Evolutionary conservation across 1,284 basidiomycete genomes (phyloP), one percentile per base, ranked within the genome.

Genomic region (Trichosporon sp.): DNA sequence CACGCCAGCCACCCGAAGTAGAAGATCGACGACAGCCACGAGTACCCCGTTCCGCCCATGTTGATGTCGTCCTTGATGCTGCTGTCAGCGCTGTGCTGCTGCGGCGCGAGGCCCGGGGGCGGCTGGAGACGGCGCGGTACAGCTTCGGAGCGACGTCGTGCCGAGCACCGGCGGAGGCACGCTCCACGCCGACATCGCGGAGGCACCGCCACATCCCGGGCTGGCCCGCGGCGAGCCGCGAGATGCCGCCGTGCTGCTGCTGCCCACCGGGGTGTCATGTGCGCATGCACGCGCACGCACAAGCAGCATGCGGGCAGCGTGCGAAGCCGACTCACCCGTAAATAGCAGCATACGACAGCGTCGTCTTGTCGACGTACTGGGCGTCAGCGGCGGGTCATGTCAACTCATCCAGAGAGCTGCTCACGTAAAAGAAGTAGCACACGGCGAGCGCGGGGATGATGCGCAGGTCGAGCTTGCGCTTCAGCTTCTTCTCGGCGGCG

Each of bases 1-100:
- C 85, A 86, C 1, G 75, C 80, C 4, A 86, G 70, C 85, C 85
- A 85, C 25, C 85, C 85, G 64, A 85, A 85, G 76, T 86, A 85
- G 76, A 85, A 85, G 56, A 84, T 74, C 34, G 75, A 77, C 27
- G 78, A 79, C 9, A 84, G 77, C 81, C 81, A 83, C 1, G 77
- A 80, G 73, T 82, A 83, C 53, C 81, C 68, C 7, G 68, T 74
- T 8, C 76, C 75, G 15, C 65, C 64, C 13, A 84, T 77, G 42
- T 80, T 71, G n/a, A 82, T 74, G 65, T 81, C 83, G 7, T 75
- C 70, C 68, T 79, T 81, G 72, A 84, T 79, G 7, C 62, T 63
- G 32, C 9, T 77, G 66, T 44, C 35, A 60, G 56, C 38, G 15
- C 12, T 9, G 58, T 5, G 11, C 21, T 12, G 18, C 21, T 27